Evolutionary conservation across 78 protist species (phyloP).

Genomic region (Dictyostelium capitatum): DNA sequence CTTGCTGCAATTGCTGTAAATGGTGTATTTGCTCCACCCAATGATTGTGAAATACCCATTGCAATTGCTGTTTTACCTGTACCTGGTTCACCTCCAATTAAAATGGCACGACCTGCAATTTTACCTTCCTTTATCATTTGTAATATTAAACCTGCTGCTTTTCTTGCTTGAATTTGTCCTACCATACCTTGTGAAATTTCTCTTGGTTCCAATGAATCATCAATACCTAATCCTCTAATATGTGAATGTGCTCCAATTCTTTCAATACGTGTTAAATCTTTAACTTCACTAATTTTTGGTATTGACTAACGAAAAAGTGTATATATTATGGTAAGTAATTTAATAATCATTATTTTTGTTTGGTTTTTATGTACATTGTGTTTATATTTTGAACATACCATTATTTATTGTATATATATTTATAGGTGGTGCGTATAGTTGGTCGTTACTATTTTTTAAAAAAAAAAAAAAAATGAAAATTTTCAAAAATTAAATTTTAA

Average conservation of each 20-base stretch:
- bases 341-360: no score
- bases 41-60: slow-evolving; percentile 98
- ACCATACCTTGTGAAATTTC: slow-evolving; percentile 97
- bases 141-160: slow-evolving; percentile 95
- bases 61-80: slow-evolving; percentile 99
- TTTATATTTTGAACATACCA: neutral
- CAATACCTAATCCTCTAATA: slow-evolving; percentile 98
- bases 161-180: slow-evolving; percentile 97
- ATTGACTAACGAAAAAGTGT: slow-evolving; percentile 2
- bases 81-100: slow-evolving; percentile 99
- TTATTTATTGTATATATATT: neutral
- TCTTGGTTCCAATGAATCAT: slow-evolving; percentile 94
- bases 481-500: no score
- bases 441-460: no score
- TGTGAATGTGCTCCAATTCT: slow-evolving; percentile 98
- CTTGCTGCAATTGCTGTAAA: slow-evolving; percentile 97
- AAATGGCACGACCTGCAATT: slow-evolving; percentile 98
- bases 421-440: neutral
- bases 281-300: slow-evolving; percentile 69
- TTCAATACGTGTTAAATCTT: slow-evolving; percentile 81
- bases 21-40: slow-evolving; percentile 93
- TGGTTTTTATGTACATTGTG: no score
- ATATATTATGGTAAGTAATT: no score
- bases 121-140: slow-evolving; percentile 97
- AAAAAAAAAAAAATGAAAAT: no score